phyloP scores from a whole-genome alignment of 2,329 filamentous ascomycete species.

The Aspergillus aculeatinus region DNA sequence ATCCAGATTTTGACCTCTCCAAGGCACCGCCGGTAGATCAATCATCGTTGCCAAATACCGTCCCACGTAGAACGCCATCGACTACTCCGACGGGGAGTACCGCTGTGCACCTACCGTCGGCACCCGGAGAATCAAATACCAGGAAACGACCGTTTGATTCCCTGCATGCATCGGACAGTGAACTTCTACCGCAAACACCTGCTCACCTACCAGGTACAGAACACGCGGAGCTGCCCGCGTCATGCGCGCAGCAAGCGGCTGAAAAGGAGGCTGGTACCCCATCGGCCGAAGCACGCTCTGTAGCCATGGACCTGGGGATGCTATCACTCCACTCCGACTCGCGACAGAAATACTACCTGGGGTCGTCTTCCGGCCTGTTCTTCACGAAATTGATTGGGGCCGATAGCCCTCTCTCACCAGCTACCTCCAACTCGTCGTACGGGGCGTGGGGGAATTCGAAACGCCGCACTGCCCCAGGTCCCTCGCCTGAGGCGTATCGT shows the following conservation, averaged over 20 bases:
- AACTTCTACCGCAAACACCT: conserved; percentile 1
- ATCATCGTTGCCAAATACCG: conserved; percentile 2
- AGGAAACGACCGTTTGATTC: conserved; percentile 19
- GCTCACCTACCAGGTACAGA: not conserved
- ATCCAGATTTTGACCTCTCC: conserved; percentile 32
- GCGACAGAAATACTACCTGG: conserved; percentile 39
- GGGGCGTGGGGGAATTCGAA: not conserved
- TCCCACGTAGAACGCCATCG: not conserved
- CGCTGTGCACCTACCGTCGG: not conserved
- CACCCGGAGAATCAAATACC: not conserved
- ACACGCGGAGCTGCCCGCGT: not conserved
- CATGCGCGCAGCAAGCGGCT: not conserved
- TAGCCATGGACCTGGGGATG: conserved; percentile 39
- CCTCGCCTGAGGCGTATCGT: not conserved
- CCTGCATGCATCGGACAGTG: conserved; percentile 16
- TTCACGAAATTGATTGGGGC: conserved; percentile 32
- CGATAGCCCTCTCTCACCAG: conserved; percentile 5
- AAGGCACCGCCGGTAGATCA: conserved; percentile 28
- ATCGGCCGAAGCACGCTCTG: conserved; percentile 28
- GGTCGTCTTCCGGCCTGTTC: conserved; percentile 39
- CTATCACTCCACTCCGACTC: conserved; percentile 41
- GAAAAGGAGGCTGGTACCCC: conserved; percentile 4
- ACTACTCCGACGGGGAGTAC: not conserved
- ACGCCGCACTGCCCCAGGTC: not conserved
- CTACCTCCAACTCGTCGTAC: not conserved